phyloP scores from a whole-genome alignment of 1,284 basidiomycete genomes.

The Sphaerobolus stellatus region DNA sequence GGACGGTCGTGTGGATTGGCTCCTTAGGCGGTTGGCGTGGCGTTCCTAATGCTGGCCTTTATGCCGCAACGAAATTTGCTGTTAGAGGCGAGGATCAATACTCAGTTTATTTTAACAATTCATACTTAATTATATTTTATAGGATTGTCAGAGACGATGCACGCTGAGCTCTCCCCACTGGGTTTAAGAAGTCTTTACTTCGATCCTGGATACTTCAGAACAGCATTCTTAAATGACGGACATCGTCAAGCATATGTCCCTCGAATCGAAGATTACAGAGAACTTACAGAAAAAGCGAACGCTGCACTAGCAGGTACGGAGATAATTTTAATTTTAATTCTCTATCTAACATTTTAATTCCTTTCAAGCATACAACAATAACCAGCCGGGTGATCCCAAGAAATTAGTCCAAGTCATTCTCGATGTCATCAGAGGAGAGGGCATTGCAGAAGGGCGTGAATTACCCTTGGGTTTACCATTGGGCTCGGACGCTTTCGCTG shows the following conservation, averaged over 20 bases:
- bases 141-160: conserved; percentile 38
- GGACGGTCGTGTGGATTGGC: conserved; percentile 23
- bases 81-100: conserved; percentile 33
- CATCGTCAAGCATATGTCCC: conserved; percentile 31
- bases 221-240: conserved; percentile 33
- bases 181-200: conserved; percentile 43
- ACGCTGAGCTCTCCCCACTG: conserved; percentile 41
- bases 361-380: conserved; percentile 29
- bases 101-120: neutral
- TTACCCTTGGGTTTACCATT: conserved; percentile 25
- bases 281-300: conserved; percentile 27
- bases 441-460: conserved; percentile 29
- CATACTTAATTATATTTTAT: neutral
- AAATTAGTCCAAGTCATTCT: conserved; percentile 33
- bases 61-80: conserved; percentile 37
- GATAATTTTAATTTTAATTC: neutral
- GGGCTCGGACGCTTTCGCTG: conserved; percentile 14
- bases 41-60: conserved; percentile 33
- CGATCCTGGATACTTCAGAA: conserved; percentile 47
- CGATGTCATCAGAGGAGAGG: conserved; percentile 35
- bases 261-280: conserved; percentile 41
- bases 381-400: conserved; percentile 36
- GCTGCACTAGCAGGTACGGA: conserved; percentile 27
- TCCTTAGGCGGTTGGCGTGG: conserved; percentile 20
- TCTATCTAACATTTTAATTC: neutral